Evolutionary conservation across 805 yeast species (phyloP).

Genomic region (Candida wancherniae): DNA sequence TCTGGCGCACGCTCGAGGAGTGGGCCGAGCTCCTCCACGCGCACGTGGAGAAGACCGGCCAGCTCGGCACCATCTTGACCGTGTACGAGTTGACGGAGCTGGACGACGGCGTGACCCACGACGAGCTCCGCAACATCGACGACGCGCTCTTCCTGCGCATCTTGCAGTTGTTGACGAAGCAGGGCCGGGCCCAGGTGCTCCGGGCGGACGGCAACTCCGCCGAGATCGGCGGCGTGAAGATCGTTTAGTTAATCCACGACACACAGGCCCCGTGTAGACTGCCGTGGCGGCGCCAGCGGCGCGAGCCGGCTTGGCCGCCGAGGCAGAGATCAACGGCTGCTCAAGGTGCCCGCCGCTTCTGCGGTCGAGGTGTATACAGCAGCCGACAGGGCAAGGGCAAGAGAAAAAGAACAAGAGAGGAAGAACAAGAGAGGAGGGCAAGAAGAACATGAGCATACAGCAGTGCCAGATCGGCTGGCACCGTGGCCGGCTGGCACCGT

Average conservation of each 20-base stretch:
- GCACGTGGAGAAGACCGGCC: conserved; percentile 65
- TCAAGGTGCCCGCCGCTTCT: too few relatives aligned
- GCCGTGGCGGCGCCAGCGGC: too few relatives aligned
- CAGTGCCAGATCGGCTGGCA: too few relatives aligned
- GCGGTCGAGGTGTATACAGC: too few relatives aligned
- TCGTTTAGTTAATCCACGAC: too few relatives aligned
- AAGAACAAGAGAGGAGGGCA: too few relatives aligned
- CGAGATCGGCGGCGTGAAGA: conserved; percentile 73
- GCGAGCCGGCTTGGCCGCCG: too few relatives aligned
- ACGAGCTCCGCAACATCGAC: conserved; percentile 64
- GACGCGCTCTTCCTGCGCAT: conserved; percentile 48
- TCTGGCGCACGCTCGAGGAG: conserved; percentile 51
- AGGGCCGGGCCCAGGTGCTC: conserved; percentile 69
- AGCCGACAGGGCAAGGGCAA: too few relatives aligned
- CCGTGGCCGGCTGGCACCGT: too few relatives aligned
- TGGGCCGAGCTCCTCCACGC: conserved; percentile 35
- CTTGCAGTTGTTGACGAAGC: conserved; percentile 53
- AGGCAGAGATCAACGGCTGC: conserved; percentile 4
- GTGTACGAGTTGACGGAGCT: conserved; percentile 66
- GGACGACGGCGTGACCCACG: conserved; percentile 48
- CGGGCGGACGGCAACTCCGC: conserved; percentile 54
- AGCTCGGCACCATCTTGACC: conserved; percentile 70
- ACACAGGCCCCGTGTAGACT: too few relatives aligned
- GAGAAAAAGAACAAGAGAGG: too few relatives aligned
- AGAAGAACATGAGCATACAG: too few relatives aligned